Evolutionary conservation across 257 asterid genomes (phyloP), one percentile per base, ranked within the genome.

Genomic region (Leptodermis oblonga): DNA sequence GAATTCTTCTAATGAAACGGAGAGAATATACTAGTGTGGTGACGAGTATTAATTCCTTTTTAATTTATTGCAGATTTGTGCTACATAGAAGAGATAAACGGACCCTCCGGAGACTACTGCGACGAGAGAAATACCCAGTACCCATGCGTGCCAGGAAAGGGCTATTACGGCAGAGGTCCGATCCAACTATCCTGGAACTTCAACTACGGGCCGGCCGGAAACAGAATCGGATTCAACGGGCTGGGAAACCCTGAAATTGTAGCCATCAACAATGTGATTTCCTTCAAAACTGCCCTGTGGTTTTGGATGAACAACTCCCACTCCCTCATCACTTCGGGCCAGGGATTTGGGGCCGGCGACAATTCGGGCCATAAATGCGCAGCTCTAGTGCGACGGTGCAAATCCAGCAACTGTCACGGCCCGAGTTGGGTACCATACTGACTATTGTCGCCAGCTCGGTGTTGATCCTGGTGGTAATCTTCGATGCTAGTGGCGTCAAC

Each of bases 251-350:
- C 89, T 0, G 85, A 80, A 15, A 78, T 71, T 0, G 89, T 84
- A 0, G 89, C 82, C 0, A 74, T 77, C 33, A 67, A 81, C 41
- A 63, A 64, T 0, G 60, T 74, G 42, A 55, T 79, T 49, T 79
- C 89, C 3, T 84, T 84, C 45, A 73, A 72, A n/a, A n/a, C n/a
- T n/a, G n/a, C n/a, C n/a, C n/a, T n/a, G n/a, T n/a, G n/a, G n/a
- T n/a, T n/a, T n/a, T 82, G 89, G 89, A 85, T 85, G 89, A 80
- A 78, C 26, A 46, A 78, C 7, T 77, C 82, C 37, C 89, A 82
- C 17, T 71, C 77, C 23, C 62, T 51, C 9, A 78, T 85, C 22
- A 75, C 60, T 39, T 66, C 85, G 0, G 84, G 84, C 0, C 76
- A 69, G 39, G 89, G 89, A 1, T 85, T 85, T 13, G 87, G 89